Evolutionary conservation across 176 grass and related monocot genomes (phyloP).

Genomic region (Cenchrus fungigraminus): DNA sequence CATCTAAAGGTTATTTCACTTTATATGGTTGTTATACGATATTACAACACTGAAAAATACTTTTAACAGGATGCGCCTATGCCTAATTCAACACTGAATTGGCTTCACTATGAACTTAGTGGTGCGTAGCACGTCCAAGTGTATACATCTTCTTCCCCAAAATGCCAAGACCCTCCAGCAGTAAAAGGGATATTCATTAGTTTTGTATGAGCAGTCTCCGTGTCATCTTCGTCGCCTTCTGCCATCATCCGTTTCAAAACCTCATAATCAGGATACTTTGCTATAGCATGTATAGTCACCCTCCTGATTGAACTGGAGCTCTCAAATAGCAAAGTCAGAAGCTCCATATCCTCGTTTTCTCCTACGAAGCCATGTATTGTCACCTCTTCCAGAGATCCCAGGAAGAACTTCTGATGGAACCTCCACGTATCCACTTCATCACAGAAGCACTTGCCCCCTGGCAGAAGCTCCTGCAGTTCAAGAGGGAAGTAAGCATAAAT

Average conservation of each 20-base stretch:
- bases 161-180: background rate
- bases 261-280: too few species aligned
- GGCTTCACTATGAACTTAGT: background rate
- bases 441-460: background rate
- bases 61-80: too few species aligned
- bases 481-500: too few species aligned
- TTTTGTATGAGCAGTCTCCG: background rate
- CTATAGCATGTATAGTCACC: background rate
- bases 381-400: background rate
- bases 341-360: background rate
- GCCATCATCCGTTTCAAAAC: background rate
- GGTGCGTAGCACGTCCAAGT: background rate
- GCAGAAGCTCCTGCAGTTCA: too few species aligned
- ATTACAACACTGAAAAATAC: too few species aligned
- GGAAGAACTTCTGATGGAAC: background rate
- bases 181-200: background rate
- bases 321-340: background rate
- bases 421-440: background rate
- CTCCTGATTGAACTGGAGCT: background rate
- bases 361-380: background rate
- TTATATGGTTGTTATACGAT: too few species aligned
- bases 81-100: background rate
- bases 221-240: too few species aligned
- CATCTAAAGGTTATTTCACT: too few species aligned
- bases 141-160: background rate